Evolutionary conservation across 2,329 filamentous ascomycete species (phyloP), one percentile per base, ranked within the genome.

Genomic region (Trichoderma lentiforme): DNA sequence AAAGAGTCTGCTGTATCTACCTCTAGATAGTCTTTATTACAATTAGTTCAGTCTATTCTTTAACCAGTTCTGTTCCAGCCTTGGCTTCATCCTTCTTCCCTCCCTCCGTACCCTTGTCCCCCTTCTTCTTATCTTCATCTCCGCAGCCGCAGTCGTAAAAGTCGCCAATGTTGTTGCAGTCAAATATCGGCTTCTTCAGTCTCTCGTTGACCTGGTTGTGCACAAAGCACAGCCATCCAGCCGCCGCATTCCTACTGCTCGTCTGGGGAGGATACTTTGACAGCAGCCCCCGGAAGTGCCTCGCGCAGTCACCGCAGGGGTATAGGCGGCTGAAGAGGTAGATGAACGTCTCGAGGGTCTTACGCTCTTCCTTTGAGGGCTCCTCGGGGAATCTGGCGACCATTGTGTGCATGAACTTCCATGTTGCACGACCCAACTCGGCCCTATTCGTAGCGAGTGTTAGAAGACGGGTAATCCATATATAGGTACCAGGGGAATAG

Each of bases 141-240:
- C 89, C 90, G 76, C 90, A 92, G 0, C 90, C 90, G 77, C 90
- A 92, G 78, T 92, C 90, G 80, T 92, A 92, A 78, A 91, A 90
- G 76, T 92, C 90, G 18, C 90, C 90, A 77, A 92, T 90, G 34
- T 89, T 88, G 72, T 84, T 87, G 76, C 90, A 92, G 80, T 92
- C 89, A 75, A 92, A 92, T 14, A 85, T 73, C 4, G 84, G 82
- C 81, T 92, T 92, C 76, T 87, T 82, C 36, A 92, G 81, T 70
- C 89, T 83, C 81, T 87, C 85, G 77, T 92, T 92, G 72, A 92
- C 90, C 75, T 88, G 81, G 76, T 92, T 92, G 77, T 92, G 90
- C 28, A 89, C 86, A 78, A 89, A 88, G 77, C 90, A 92, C 15
- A 90, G 86, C 90, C 90, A 92, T 14, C 89, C 89, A 1, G 89